Percentiles rank a stretch among this genome's conserved stretches.
Conservation (phyloP, 139 green algal species). For the Chlamydomonas incerta region DNA sequence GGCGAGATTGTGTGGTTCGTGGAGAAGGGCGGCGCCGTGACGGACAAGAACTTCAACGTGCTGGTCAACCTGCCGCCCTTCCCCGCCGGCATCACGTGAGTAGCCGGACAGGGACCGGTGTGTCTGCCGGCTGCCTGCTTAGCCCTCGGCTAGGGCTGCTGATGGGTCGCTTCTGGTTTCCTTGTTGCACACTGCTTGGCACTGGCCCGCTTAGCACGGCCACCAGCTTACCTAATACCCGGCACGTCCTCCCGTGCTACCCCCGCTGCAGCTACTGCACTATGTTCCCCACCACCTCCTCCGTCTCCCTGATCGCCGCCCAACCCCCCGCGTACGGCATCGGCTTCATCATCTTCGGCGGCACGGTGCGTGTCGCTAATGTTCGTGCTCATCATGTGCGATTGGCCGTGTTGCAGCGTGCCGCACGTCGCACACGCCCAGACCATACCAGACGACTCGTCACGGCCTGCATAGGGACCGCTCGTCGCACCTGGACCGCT, state of each 20-base stretch:
- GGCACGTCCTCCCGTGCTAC: background rate
- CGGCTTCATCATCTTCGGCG: background rate
- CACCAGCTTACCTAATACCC: too few relatives aligned
- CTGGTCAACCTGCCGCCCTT: background rate
- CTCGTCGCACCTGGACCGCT: too few relatives aligned
- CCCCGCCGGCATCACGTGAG: too few relatives aligned
- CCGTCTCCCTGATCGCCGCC: background rate
- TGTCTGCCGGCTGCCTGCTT: too few relatives aligned
- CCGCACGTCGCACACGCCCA: background rate
- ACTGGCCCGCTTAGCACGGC: too few relatives aligned
- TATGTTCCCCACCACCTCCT: background rate
- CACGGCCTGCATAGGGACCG: background rate
- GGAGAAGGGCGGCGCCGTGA: background rate
- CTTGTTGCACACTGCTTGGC: too few relatives aligned
- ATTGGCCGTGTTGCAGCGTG: background rate
- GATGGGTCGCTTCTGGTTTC: too few relatives aligned
- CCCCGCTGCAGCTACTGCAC: too few relatives aligned
- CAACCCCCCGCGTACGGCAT: background rate
- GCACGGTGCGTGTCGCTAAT: background rate
- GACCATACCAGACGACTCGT: background rate
- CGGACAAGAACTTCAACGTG: background rate
- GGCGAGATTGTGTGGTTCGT: background rate
- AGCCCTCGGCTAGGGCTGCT: too few relatives aligned
- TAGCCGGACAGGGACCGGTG: too few relatives aligned
- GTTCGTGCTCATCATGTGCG: too few relatives aligned